These are phyloP conservation scores for Euphorbia schlechtendalii DNA, from an alignment of 441 rosid genomes.

Conservation along the genomic window DNA sequence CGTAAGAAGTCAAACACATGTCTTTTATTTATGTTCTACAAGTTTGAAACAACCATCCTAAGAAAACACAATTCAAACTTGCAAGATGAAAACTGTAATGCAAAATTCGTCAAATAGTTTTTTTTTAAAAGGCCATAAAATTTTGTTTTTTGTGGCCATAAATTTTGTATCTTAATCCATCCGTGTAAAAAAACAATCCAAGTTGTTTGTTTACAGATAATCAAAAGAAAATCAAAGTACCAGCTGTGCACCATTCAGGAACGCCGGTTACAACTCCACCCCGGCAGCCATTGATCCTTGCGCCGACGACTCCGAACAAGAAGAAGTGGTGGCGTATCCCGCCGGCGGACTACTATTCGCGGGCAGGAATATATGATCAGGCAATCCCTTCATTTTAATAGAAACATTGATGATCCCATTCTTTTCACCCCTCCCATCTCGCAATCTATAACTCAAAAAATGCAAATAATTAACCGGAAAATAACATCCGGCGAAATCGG, in stretches of 20 bases:
- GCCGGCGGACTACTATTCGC: not conserved
- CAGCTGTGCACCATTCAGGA: slow-evolving; percentile 19
- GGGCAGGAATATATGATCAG: not conserved
- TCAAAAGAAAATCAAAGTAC: not conserved
- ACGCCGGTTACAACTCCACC: slow-evolving; percentile 9
- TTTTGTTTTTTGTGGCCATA: no score
- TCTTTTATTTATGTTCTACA: no score
- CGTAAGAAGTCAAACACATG: no score
- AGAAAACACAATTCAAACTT: no score
- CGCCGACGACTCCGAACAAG: no score
- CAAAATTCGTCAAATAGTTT: no score
- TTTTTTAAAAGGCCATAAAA: no score
- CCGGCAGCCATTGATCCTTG: not conserved
- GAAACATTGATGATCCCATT: slow-evolving; percentile 65
- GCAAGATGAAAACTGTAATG: no score
- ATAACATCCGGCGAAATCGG: slow-evolving; percentile 47
- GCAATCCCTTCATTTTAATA: slow-evolving; percentile 29
- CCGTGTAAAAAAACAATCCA: not conserved
- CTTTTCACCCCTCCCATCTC: slow-evolving; percentile 38
- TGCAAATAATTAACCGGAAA: slow-evolving; percentile 42
- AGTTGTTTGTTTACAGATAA: not conserved
- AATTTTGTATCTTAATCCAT: no score
- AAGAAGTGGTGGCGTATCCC: slow-evolving; percentile 16
- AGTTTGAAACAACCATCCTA: no score
- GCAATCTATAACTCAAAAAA: slow-evolving; percentile 60